Percentiles rank a stretch among this genome's conserved stretches.
phyloP scores from a whole-genome alignment of 139 green algal genomes.

The Chlamydomonas asymmetrica region DNA sequence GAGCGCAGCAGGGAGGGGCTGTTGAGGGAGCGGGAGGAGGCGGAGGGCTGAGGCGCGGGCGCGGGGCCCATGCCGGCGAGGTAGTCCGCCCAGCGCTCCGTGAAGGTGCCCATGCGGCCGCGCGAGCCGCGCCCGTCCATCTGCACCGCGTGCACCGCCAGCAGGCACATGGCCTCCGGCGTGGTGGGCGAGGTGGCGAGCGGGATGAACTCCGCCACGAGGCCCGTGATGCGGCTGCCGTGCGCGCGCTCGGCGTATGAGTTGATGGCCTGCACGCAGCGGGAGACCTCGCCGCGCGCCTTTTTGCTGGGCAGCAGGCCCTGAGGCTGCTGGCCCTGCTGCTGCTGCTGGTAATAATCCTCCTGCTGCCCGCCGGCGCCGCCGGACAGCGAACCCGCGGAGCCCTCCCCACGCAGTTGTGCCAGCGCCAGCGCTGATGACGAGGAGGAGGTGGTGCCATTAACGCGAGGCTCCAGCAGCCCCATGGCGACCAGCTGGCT shows the following conservation, averaged over 20 bases:
- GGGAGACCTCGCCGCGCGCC: conserved; percentile 8
- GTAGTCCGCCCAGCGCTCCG: conserved; percentile 47
- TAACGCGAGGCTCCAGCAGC: conserved; percentile 34
- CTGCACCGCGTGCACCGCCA: conserved; percentile 43
- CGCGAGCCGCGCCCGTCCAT: conserved; percentile 28
- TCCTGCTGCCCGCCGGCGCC: no score
- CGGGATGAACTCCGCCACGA: conserved; percentile 42
- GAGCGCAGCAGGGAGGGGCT: conserved; percentile 19
- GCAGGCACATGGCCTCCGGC: conserved; percentile 9
- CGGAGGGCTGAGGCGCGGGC: conserved; percentile 28
- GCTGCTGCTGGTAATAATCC: no score
- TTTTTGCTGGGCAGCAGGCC: no score
- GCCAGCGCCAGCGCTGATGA: no score
- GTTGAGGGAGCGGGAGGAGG: conserved; percentile 20
- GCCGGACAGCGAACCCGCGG: no score
- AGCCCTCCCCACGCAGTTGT: no score
- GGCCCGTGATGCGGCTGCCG: conserved; percentile 31
- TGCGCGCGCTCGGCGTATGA: conserved; percentile 45
- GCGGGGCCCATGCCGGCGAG: conserved; percentile 33
- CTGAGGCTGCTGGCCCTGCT: no score
- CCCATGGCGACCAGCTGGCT: conserved; percentile 42
- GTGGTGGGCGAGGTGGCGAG: background rate
- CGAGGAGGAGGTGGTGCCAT: no score
- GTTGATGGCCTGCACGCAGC: conserved; percentile 10
- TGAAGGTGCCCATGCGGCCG: conserved; percentile 47